These are phyloP conservation scores for Xylaria sp. DNA, from an alignment of 2,329 filamentous ascomycete genomes.

Conservation along the genomic window DNA sequence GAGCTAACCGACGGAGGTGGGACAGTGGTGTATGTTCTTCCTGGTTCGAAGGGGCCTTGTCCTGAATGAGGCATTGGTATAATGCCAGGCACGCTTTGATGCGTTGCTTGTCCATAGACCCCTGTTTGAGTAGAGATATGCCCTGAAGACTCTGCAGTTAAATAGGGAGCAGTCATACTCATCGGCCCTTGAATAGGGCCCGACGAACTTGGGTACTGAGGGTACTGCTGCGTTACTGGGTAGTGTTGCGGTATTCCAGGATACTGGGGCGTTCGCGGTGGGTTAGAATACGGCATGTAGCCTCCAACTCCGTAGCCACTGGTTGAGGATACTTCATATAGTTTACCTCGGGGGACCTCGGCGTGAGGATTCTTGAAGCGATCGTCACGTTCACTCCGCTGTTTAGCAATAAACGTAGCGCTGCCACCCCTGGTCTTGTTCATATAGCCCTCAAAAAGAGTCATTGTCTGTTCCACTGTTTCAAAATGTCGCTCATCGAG, in stretches of 20 bases:
- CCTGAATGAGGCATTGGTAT: background rate
- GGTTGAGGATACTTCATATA: background rate
- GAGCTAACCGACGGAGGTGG: background rate
- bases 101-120: background rate
- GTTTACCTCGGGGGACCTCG: background rate
- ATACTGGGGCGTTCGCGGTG: background rate
- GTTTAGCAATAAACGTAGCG: conserved; percentile 12
- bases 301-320: background rate
- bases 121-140: background rate
- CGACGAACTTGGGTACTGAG: background rate
- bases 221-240: background rate
- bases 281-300: conserved; percentile 9
- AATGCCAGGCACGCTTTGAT: background rate
- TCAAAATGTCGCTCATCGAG: conserved; percentile 12
- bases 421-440: conserved; percentile 23
- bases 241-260: background rate
- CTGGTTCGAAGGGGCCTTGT: background rate
- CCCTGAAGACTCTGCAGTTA: background rate
- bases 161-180: background rate
- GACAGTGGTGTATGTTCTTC: background rate
- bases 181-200: background rate
- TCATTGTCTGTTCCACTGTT: conserved; percentile 24
- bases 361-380: conserved; percentile 1
- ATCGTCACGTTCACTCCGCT: conserved; percentile 26
- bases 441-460: conserved; percentile 29